Conservation (phyloP, 495 filamentous ascomycete species). For the Opeltia flavorubescens region DNA sequence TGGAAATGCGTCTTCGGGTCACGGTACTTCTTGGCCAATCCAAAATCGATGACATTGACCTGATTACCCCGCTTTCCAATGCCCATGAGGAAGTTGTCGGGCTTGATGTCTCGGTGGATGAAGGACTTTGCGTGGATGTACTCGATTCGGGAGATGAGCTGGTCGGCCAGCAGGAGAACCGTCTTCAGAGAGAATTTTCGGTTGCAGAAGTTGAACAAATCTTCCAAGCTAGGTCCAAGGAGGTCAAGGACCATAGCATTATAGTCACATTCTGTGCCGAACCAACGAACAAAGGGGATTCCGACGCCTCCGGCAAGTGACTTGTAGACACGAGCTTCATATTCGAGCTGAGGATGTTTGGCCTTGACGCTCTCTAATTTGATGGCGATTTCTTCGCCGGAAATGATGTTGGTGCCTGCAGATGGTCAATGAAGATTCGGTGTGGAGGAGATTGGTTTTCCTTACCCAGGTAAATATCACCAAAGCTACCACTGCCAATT, state of each 20-base stretch:
- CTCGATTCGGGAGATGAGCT: conserved; percentile 98
- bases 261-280: conserved; percentile 99
- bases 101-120: conserved; percentile 99
- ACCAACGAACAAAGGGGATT: conserved; percentile 99
- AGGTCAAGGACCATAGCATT: conserved; percentile 99
- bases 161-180: conserved; percentile 93
- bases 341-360: conserved; percentile 98
- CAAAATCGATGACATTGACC: conserved; percentile 99
- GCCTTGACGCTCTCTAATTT: conserved; percentile 99
- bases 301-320: conserved; percentile 96
- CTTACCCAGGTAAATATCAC: conserved; percentile 94
- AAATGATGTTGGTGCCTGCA: conserved; percentile 96
- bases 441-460: background rate
- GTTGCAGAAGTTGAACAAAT: conserved; percentile 99
- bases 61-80: conserved; percentile 99
- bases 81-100: conserved; percentile 99
- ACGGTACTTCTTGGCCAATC: conserved; percentile 98
- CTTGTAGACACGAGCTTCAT: conserved; percentile 99
- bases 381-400: conserved; percentile 98
- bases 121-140: conserved; percentile 99
- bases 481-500: conserved; percentile 96
- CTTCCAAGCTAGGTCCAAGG: conserved; percentile 92
- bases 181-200: conserved; percentile 99
- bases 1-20: conserved; percentile 99
- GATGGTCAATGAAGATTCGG: conserved; percentile 10